These are phyloP conservation scores for Aspergillus nanangensis DNA, from an alignment of 495 filamentous ascomycete genomes.

Conservation along the genomic window DNA sequence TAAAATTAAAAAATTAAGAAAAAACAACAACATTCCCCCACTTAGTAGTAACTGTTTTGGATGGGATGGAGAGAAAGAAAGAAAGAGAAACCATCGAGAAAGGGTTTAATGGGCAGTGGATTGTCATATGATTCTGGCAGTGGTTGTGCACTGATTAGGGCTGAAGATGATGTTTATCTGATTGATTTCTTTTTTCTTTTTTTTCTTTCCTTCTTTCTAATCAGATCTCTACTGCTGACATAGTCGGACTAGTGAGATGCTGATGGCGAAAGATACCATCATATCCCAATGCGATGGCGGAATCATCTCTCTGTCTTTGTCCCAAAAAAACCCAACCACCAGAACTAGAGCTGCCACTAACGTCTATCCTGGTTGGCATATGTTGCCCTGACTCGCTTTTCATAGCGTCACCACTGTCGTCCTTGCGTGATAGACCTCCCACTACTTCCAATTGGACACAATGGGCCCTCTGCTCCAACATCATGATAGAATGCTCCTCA, in stretches of 20 bases:
- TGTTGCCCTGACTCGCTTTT: slow-evolving; percentile 9
- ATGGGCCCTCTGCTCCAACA: no score
- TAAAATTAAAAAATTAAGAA: not conserved
- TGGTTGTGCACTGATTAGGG: no score
- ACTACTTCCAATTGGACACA: not conserved
- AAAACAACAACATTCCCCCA: not conserved
- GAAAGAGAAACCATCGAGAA: not conserved
- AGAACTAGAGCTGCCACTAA: slow-evolving; percentile 1
- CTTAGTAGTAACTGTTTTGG: not conserved
- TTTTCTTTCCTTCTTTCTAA: no score
- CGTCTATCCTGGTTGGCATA: not conserved
- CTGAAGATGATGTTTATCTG: no score
- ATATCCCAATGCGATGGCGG: slow-evolving; percentile 15
- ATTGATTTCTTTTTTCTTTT: no score
- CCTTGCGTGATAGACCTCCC: slow-evolving; percentile 14
- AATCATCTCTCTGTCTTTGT: not conserved
- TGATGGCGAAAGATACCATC: slow-evolving; percentile 15
- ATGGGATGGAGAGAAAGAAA: no score
- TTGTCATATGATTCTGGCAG: no score
- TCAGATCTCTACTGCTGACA: no score
- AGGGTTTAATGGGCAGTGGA: no score
- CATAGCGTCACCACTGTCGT: slow-evolving; percentile 14
- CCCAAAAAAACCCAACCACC: not conserved
- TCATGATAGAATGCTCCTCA: no score
- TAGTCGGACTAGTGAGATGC: no score